Conservation (phyloP, 2,329 filamentous ascomycete genomes). For the Colletotrichum somersetense region DNA sequence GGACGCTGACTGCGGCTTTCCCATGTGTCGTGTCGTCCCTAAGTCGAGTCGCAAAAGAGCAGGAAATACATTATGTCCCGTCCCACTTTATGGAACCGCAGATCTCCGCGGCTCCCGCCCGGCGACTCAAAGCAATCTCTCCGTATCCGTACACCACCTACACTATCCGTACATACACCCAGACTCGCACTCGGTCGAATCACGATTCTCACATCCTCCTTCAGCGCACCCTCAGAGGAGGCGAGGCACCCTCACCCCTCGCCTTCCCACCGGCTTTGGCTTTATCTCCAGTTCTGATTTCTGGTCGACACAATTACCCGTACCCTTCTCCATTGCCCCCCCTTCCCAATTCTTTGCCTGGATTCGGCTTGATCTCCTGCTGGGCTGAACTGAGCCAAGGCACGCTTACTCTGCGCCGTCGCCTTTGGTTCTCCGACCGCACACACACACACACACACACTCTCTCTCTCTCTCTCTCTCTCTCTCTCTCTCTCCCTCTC, state of each 20-base stretch:
- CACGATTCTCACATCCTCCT: background rate
- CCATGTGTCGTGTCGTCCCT: background rate
- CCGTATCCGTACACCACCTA: background rate
- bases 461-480: too few species aligned
- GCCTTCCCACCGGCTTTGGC: too few species aligned
- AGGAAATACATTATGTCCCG: background rate
- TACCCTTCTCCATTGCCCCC: constrained; percentile 6
- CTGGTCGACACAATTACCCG: background rate
- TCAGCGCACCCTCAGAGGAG: background rate
- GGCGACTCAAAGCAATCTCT: constrained; percentile 14
- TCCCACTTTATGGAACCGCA: constrained; percentile 34
- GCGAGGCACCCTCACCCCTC: background rate
- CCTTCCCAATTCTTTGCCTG: constrained; percentile 1
- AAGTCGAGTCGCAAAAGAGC: constrained; percentile 7
- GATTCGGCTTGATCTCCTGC: constrained; percentile 10
- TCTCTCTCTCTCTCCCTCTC: background rate
- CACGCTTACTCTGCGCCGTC: constrained; percentile 1
- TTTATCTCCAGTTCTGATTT: constrained; percentile 1
- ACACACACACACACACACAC: background rate
- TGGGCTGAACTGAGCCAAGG: constrained; percentile 24
- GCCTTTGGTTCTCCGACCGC: background rate
- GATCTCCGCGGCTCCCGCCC: constrained; percentile 31
- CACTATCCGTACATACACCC: too few species aligned
- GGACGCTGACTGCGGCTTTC: background rate
- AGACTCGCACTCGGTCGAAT: constrained; percentile 3